These are phyloP conservation scores for Curvularia hawaiiensis DNA, from an alignment of 2,329 filamentous ascomycete genomes.

Conservation along the genomic window DNA sequence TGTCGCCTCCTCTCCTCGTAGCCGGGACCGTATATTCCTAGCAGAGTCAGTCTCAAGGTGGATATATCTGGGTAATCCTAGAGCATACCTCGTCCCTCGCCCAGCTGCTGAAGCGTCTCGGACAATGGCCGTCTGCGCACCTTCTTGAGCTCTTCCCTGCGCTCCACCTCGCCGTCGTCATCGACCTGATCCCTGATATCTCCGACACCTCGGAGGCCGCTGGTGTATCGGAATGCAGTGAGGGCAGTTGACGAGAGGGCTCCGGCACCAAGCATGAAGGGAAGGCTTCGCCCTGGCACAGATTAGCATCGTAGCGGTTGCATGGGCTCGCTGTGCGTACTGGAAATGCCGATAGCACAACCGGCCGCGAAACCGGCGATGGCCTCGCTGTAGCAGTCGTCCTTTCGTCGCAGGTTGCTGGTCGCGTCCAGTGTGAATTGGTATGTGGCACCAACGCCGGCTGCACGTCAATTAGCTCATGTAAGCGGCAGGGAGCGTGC, in stretches of 20 bases:
- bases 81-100: slow-evolving; percentile 80
- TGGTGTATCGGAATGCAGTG: slow-evolving; percentile 70
- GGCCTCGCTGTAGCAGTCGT: slow-evolving; percentile 76
- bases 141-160: slow-evolving; percentile 75
- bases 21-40: slow-evolving; percentile 79
- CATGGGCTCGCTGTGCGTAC: slow-evolving; percentile 57
- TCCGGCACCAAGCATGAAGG: slow-evolving; percentile 72
- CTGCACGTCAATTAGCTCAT: slow-evolving; percentile 54
- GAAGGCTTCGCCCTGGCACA: slow-evolving; percentile 66
- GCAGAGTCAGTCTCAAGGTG: slow-evolving; percentile 20
- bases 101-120: slow-evolving; percentile 80
- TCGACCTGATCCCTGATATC: slow-evolving; percentile 59
- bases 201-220: slow-evolving; percentile 60
- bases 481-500: not conserved
- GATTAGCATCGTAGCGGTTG: slow-evolving; percentile 23
- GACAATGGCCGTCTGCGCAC: slow-evolving; percentile 75
- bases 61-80: not conserved
- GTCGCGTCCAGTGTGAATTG: slow-evolving; percentile 76
- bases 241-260: slow-evolving; percentile 62
- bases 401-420: slow-evolving; percentile 84
- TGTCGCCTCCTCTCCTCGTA: slow-evolving; percentile 84
- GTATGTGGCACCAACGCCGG: slow-evolving; percentile 75
- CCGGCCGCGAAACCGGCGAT: slow-evolving; percentile 80
- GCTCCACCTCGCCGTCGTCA: slow-evolving; percentile 73
- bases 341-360: slow-evolving; percentile 70